Evolutionary conservation across 257 asterid species (phyloP), one percentile per base, ranked within the genome.

Genomic region (Cordia subcordata): DNA sequence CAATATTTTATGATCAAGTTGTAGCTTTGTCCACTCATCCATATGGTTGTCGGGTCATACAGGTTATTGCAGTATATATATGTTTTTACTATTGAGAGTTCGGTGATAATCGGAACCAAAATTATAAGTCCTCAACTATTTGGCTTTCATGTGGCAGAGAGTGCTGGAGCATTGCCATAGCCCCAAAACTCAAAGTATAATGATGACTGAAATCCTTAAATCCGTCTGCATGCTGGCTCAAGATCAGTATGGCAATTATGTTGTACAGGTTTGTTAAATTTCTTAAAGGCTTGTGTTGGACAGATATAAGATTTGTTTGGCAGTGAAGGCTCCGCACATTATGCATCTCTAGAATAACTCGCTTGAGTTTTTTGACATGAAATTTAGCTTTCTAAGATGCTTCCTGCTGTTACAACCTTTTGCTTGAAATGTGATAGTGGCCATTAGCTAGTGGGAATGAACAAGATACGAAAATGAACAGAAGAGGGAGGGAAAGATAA

Each of bases 41-140:
- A 13, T 88, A 85, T 72, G 96, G 96, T 42, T 88, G 96, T 70
- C 85, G 95, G 49, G 95, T 88, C 44, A 84, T 88, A 79, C 94
- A 85, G 95, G 96, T 88, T 62, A 58, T 46, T 49, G 19, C 19
- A 49, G 16, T n/a, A 49, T 2, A 27, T 6, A 27, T 27, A 11
- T 49, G 8, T 0, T 46, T n/a, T 46, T 15, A 13, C 20, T 18
- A 16, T 18, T 4, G 16, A 45, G 18, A 8, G 37, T 19, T 14
- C 47, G 45, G 10, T 68, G 14, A 46, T 27, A 27, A 46, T 46
- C 49, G 44, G 46, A 58, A 63, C 38, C 49, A 63, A 40, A 60
- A 37, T 16, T 44, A 18, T n/a, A 32, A 55, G 65, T 70, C 72
- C 75, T 58, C 75, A 63, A 39, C 62, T 8, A 17, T 64, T 54